Evolutionary conservation across 2,329 filamentous ascomycete genomes (phyloP).

Genomic region (Trichophyton mentagrophytes): DNA sequence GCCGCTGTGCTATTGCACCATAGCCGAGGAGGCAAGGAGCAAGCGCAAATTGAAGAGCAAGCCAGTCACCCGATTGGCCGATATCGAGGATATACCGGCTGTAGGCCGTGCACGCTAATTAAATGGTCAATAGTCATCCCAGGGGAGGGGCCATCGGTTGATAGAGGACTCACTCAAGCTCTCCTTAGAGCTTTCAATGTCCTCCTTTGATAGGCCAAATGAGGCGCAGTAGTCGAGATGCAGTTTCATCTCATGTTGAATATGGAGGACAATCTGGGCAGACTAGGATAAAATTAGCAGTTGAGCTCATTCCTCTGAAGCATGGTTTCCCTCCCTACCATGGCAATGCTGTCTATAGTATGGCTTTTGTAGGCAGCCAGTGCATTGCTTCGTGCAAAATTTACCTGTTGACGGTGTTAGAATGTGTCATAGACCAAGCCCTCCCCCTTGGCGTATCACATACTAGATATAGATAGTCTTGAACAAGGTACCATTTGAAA

Average conservation of each 20-base stretch:
- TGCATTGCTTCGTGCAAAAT: conserved; percentile 78
- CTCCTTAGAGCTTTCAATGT: conserved; percentile 64
- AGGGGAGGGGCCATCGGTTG: neutral
- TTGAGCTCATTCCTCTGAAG: neutral
- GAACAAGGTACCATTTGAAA: conserved; percentile 80
- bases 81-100: conserved; percentile 79
- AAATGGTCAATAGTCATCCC: neutral
- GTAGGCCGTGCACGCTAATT: conserved; percentile 62
- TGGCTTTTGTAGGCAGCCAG: conserved; percentile 76
- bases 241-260: conserved; percentile 65
- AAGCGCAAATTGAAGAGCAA: conserved; percentile 72
- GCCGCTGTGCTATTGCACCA: conserved; percentile 59
- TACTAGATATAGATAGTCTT: conserved; percentile 85
- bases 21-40: conserved; percentile 88
- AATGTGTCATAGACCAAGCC: too few species aligned
- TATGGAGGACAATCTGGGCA: conserved; percentile 60
- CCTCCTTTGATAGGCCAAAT: conserved; percentile 61
- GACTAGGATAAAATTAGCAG: conserved; percentile 31
- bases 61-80: conserved; percentile 74
- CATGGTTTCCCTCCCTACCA: conserved; percentile 38
- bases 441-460: neutral
- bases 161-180: conserved; percentile 45
- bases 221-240: conserved; percentile 71
- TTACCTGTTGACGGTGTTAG: conserved; percentile 42
- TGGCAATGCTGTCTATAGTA: conserved; percentile 57